Base-by-base conservation (phyloP, 2,329 filamentous ascomycete species). In the Lasiodiplodia hormozganensis region DNA sequence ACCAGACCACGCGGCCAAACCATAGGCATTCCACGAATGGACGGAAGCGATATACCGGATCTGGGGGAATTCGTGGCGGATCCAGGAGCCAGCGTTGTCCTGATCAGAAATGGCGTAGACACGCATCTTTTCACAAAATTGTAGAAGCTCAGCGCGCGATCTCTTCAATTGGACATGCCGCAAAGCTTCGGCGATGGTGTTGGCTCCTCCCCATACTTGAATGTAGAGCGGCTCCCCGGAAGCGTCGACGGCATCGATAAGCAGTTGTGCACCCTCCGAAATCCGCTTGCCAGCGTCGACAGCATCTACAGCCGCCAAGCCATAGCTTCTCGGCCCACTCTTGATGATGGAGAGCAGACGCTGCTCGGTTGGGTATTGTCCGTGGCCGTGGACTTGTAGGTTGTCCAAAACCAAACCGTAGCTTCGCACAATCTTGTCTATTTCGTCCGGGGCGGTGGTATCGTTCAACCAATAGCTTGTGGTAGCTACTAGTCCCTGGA, bases 1-100 rank as follows among this genome's bases (percentile, higher is more conserved):
- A 0, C 87, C 87, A 1, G 79, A 82, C 87, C 87, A 89, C 0
- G 86, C 77, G 0, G 87, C 86, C 64, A 83, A 72, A 2, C 80
- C 81, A 70, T 89, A 89, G 58, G 85, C 78, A 71, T 85, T 85
- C 82, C 83, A 89, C 7, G 82, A 85, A 72, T 89, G 87, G 1
- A 88, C 74, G 0, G 84, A 86, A 16, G 78, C 79, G 66, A 89
- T 87, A 74, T 87, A 88, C 71, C 86, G 85, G 7, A 89, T 73
- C 31, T 85, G 82, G 0, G 87, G 85, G 69, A 83, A 88, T 2
- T 80, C 82, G 56, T 79, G 76, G 18, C 87, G 83, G 43, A 89
- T 85, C 86, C 86, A 89, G 0, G 82, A 76, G 0, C 85, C 86
- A 0, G 84, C 83, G 70, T 89, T 83, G 70, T 89, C 87, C 71